Evolutionary conservation across 23 red algal species (phyloP).

Genomic region (Gracilaria domingensis): DNA sequence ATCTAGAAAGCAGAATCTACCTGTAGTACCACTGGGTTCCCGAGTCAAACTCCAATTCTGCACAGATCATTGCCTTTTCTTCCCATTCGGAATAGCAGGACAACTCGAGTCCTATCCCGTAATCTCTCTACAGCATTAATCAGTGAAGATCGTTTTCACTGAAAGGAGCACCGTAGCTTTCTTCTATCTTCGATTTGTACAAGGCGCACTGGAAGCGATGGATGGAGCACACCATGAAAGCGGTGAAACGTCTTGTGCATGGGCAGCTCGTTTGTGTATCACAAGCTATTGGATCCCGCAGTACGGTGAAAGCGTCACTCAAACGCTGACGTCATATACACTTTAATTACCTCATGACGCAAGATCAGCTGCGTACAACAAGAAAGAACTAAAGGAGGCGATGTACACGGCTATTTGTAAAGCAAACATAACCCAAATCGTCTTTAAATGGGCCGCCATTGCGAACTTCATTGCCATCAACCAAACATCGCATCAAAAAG

Average conservation of each 20-base stretch:
- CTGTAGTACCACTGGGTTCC: slow-evolving; percentile 1
- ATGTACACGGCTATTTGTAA: neutral
- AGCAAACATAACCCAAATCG: neutral
- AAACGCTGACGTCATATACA: slow-evolving; percentile 5
- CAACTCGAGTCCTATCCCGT: neutral
- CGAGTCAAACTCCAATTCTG: slow-evolving; percentile 11
- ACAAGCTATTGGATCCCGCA: neutral
- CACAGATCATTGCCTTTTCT: slow-evolving; percentile 7
- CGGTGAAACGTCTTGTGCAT: neutral
- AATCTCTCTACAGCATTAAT: neutral
- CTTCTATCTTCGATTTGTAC: neutral
- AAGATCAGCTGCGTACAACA: neutral
- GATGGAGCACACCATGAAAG: neutral
- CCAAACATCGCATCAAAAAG: neutral
- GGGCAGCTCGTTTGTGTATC: neutral
- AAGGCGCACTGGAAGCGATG: neutral
- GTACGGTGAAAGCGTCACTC: neutral
- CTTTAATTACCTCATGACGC: neutral
- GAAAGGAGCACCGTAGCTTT: neutral
- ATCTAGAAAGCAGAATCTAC: neutral
- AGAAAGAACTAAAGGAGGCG: neutral
- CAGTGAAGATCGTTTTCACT: neutral
- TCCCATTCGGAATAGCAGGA: neutral
- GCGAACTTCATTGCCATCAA: neutral
- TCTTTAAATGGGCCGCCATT: neutral